Base-by-base conservation (phyloP, 2,329 filamentous ascomycete genomes). In the Emericellopsis atlantica region DNA sequence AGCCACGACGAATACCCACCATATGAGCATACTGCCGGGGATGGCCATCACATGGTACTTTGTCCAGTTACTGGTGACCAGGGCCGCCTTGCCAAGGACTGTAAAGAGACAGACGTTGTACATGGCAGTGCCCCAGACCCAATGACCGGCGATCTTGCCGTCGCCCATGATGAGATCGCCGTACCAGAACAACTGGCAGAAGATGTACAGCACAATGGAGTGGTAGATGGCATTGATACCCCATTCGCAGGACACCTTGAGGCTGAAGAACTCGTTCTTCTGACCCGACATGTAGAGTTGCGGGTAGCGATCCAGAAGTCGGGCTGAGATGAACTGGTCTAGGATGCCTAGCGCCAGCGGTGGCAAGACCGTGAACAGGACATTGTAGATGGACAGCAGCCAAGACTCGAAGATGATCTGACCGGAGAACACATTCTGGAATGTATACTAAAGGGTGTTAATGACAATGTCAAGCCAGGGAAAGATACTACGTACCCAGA, bases 301-400 rank as follows among this genome's bases (percentile, higher is more conserved):
- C 11, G 92, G 92, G 58, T 98, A 98, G 23, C 92, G 79, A 61
- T 98, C 92, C 11, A 98, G 72, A 18, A 98, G 70, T 21, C 92
- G 81, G 6, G 93, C 92, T 34, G 88, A 95, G 54, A 98, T 88
- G 63, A 93, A 96, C 58, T 98, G 93, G 59, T 98, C 93, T 48
- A 95, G 86, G 48, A 98, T 94, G 51, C 92, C 92, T 55, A 98
- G 81, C 2, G 87, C 90, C 45, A 98, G 81, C 1, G 92, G 92
- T 14, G 92, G 92, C 15, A 95, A 69, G 16, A 94, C 84, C 1
- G 92, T 98, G 67, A 94, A 98, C 59, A 98, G 84, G 59, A 98
- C 88, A 68, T 98, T 98, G 72, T 95, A 98, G 66, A 96, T 94
- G 7, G 90, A 95, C n/a, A 98, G 69, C 0, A 89, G 95, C 93